Conservation (phyloP, 768 basidiomycete species). For the Tricholoma terreum region DNA sequence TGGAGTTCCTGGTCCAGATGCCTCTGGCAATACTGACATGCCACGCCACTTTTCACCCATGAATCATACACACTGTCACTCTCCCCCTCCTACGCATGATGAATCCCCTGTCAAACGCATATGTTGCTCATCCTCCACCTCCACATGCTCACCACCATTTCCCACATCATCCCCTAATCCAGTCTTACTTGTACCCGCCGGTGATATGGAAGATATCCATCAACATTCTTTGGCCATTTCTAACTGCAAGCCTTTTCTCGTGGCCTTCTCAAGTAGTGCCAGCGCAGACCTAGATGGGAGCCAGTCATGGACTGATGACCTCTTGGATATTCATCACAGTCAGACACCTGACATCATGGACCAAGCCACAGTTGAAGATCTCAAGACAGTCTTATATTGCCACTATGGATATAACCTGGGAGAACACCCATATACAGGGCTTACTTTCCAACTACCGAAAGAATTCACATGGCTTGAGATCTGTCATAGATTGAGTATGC, state of each 20-base stretch:
- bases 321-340: neutral
- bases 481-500: neutral
- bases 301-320: neutral
- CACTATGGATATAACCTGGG: neutral
- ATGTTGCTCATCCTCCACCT: neutral
- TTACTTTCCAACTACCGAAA: neutral
- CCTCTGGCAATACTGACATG: neutral
- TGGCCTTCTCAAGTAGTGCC: neutral
- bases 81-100: neutral
- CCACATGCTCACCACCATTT: neutral
- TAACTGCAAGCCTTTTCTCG: neutral
- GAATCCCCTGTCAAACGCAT: neutral
- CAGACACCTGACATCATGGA: neutral
- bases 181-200: neutral
- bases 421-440: neutral
- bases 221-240: neutral
- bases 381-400: neutral
- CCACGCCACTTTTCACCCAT: too few species aligned
- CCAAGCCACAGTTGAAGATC: neutral
- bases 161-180: neutral
- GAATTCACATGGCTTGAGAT: neutral
- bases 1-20: neutral
- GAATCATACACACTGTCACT: neutral
- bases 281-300: neutral
- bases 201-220: neutral